These are phyloP conservation scores for Solanum bulbocastanum DNA, from an alignment of 257 asterid genomes.

Conservation along the genomic window DNA sequence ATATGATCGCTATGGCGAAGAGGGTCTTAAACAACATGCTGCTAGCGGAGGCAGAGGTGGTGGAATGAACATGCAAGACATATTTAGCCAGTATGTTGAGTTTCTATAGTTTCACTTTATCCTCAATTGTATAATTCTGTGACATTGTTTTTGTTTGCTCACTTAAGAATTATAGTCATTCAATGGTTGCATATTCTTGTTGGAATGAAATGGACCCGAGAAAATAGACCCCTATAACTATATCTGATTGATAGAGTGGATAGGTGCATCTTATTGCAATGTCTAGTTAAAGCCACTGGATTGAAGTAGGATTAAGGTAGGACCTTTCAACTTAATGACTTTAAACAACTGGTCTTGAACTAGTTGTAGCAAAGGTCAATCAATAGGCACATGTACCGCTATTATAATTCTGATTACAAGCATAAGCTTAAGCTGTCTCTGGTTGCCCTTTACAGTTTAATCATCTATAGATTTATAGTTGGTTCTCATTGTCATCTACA, in stretches of 20 bases:
- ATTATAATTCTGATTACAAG: not conserved
- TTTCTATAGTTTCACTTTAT: not conserved
- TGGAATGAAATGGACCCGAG: not conserved
- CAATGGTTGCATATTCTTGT: not conserved
- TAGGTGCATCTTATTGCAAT: not conserved
- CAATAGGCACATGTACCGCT: not conserved
- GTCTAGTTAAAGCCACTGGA: not conserved
- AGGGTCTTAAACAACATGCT: constrained; percentile 89
- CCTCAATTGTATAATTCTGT: not conserved
- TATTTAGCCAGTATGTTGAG: constrained; percentile 66
- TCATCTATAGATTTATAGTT: not conserved
- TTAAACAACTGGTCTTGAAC: not conserved
- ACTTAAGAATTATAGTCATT: not conserved
- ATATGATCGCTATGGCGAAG: constrained; percentile 81
- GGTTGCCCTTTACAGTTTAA: not conserved
- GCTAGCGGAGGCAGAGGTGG: constrained; percentile 78
- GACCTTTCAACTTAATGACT: not conserved
- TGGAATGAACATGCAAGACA: constrained; percentile 86
- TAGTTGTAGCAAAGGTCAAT: not conserved
- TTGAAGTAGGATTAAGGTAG: not conserved
- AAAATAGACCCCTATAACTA: not conserved
- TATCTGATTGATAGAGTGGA: not conserved
- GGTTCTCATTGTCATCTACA: not conserved
- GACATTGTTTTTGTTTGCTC: not conserved
- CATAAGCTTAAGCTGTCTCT: not conserved